Evolutionary conservation across 306 rosid species (phyloP), one percentile per base, ranked within the genome.

Genomic region (Glycine tomentella): DNA sequence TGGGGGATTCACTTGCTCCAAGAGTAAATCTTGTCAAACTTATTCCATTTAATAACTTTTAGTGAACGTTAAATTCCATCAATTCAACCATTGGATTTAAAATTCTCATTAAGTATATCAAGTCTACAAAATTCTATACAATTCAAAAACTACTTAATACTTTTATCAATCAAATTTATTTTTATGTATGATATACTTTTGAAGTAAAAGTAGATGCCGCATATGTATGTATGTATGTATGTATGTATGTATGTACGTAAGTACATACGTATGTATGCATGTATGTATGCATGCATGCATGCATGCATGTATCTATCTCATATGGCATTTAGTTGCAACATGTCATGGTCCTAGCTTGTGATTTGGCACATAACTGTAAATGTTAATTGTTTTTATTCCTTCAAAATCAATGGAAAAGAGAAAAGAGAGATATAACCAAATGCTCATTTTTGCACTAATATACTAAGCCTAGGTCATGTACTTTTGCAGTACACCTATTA

Each of bases 331-430:
- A 56, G 49, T 45, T n/a, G 46, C 48, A 46, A 55, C 45, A 69
- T 51, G 53, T 25, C 75, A 69, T 58, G 8, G 65, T 38, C 51
- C 77, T 5, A 42, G 61, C 50, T 42, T n/a, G 45, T 42, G 74
- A 71, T 65, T 52, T 61, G 55, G 51, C 72, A 38, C 15, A 59
- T 42, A 75, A 49, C 49, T 38, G 51, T 7, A 61, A 36, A 81
- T 13, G 56, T 56, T 63, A 51, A 57, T 8, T 31, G 75, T 55
- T 36, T 68, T 56, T 57, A 25, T 45, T 36, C 40, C 9, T 46
- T 11, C 7, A 31, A 61, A 69, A 33, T 45, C 16, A 20, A 33
- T n/a, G 49, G 36, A 76, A 63, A 62, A 0, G n/a, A 76, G 12
- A 76, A 62, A 61, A 20, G 25, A 31, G 61, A 25, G 9, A 48